These are phyloP conservation scores for Thelonectria blattea DNA, from an alignment of 2,329 filamentous ascomycete species.

Conservation along the genomic window DNA sequence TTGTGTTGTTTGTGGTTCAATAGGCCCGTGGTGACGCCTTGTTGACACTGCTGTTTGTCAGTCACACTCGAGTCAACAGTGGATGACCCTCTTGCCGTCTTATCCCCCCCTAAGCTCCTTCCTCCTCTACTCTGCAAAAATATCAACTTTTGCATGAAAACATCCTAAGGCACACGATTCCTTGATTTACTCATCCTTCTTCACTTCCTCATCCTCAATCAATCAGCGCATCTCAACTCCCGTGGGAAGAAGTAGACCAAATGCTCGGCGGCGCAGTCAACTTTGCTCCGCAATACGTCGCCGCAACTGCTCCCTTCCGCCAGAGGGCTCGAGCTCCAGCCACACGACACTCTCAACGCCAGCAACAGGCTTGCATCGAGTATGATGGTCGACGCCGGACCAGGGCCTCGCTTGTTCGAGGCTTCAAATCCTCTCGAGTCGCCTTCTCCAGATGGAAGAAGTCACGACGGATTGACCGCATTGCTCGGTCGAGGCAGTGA, in stretches of 20 bases:
- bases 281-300: constrained; percentile 8
- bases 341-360: no score
- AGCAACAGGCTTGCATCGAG: not conserved
- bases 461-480: constrained; percentile 30
- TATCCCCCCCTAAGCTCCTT: not conserved
- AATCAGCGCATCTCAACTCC: not conserved
- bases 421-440: not conserved
- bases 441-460: constrained; percentile 7
- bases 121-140: not conserved
- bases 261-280: constrained; percentile 1
- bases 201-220: not conserved
- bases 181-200: not conserved
- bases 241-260: not conserved
- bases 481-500: constrained; percentile 35
- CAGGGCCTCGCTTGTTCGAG: not conserved
- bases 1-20: not conserved
- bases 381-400: not conserved
- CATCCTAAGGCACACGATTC: not conserved
- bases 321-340: not conserved
- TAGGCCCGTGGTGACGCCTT: not conserved
- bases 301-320: constrained; percentile 1
- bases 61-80: not conserved
- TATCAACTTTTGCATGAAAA: not conserved
- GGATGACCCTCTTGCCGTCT: not conserved
- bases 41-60: not conserved